Base-by-base conservation (phyloP, 805 yeast genomes). In the Lachancea lanzarotensis region DNA sequence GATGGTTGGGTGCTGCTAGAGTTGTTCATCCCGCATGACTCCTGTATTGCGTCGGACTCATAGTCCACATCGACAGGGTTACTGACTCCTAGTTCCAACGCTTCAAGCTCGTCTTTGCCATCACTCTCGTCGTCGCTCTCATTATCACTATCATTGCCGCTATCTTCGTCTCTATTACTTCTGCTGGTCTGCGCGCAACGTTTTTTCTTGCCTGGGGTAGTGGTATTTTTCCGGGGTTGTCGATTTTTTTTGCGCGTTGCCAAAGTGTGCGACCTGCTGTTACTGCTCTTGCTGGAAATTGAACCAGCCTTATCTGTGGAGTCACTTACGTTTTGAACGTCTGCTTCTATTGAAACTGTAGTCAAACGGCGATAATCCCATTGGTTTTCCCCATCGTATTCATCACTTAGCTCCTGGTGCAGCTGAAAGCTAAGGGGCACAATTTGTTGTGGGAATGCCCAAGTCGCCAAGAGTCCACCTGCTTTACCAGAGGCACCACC, bases 401-500 rank as follows among this genome's bases (percentile, higher is more conserved):
- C 74, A 47, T 82, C 80, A 7, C 95, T 78, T 37, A 91, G 72
- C 47, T 89, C 83, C 57, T 83, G 87, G 67, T 91, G 98, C 50
- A 91, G 72, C 51, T 78, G 76, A 67, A 89, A 93, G 39, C 95
- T 82, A 44, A 91, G 70, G 0, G 95, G 93, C 7, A 89, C 98
- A 41, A 91, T 79, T 63, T 87, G 96, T 55, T 84, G 89, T 0
- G 98, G 98, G 65, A 93, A 93, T 0, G 98, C 98, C 95, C 97
- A 90, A 18, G 85, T 74, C 1, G 98, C 97, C 41, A 91, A 67
- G 40, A 91, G 71, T 0, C 98, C 98, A 37, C 98, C 98, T 6
- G 98, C 98, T 57, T 91, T 93, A 45, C 98, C 98, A 35, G 88
- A 78, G 16, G 98, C 98, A 39, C 96, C 98, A 42, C 96, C 95